Evolutionary conservation across 345 rosid species (phyloP).

Genomic region (Syzygium oleosum): DNA sequence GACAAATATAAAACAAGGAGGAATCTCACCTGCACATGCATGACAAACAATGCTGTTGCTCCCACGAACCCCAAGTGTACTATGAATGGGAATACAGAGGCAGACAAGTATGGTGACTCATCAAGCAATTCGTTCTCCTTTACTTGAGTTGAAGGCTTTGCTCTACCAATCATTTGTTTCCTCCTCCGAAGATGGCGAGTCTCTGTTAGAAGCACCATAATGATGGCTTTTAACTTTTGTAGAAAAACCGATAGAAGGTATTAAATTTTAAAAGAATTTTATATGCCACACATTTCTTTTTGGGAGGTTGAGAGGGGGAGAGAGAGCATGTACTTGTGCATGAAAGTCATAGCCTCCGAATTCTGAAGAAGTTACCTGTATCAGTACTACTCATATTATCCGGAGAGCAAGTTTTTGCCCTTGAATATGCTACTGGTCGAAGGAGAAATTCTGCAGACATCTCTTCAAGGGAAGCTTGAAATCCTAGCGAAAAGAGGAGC

Average conservation of each 20-base stretch:
- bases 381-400: background rate
- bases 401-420: background rate
- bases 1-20: background rate
- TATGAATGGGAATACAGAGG: constrained; percentile 53
- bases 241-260: background rate
- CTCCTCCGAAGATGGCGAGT: constrained; percentile 38
- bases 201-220: constrained; percentile 23
- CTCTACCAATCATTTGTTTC: constrained; percentile 26
- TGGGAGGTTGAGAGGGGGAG: constrained; percentile 20
- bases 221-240: background rate
- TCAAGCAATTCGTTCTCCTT: constrained; percentile 15
- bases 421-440: constrained; percentile 8
- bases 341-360: background rate
- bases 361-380: background rate
- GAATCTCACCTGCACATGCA: constrained; percentile 77
- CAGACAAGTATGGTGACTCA: constrained; percentile 31
- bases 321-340: constrained; percentile 6
- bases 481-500: constrained; percentile 54
- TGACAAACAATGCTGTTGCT: constrained; percentile 68
- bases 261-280: background rate
- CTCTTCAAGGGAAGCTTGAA: constrained; percentile 41
- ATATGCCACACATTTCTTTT: background rate
- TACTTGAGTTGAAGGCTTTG: constrained; percentile 2
- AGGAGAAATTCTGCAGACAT: constrained; percentile 18
- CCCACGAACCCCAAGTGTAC: constrained; percentile 67